Base-by-base conservation (phyloP, 352 stramenopile species). In the Pythium phragmitis region DNA sequence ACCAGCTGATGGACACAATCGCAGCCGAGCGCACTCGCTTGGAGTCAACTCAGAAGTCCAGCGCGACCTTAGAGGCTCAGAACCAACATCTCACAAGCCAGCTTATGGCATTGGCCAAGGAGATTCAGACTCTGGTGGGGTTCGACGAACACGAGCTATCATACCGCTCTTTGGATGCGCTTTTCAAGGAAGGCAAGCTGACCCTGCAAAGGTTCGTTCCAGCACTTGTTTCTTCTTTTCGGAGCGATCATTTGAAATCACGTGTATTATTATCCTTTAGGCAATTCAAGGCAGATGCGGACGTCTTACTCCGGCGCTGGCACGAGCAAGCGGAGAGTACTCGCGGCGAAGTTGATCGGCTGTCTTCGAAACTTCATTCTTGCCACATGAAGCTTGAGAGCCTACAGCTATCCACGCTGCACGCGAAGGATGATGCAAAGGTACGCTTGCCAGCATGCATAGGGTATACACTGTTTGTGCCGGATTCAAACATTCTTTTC, bases 311-410 rank as follows among this genome's bases (percentile, higher is more conserved):
- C 39, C 68, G 64, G 7, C 68, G 72, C 13, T 87, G 72, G 76
- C 75, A 86, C 45, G 68, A 89, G 23, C 70, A 89, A 57, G 37
- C 54, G 4, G 74, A 68, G 1, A 4, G 54, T n/a, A 65, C 83
- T 70, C 65, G 45, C 14, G 68, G 50, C 1, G 72, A 84, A 21
- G 60, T 91, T 17, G 78, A 88, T 14, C 70, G 66, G 3, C 33
- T 89, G 9, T 72, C 68, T 13, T 72, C 72, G 11, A 70, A 79
- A 34, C 60, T 91, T 16, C 71, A 74, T 16, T 36, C 70, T 4
- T 87, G 80, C 33, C 70, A 91, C 60, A 51, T 59, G 19, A 83
- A 86, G 43, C 52, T 91, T 9, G 72, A 85, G 46, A 68, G 65
- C 2, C 43, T 87, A 14, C 67, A 89, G 63, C 72, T 64, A 16